These are phyloP conservation scores for Cystobasidiopsis lactophilus DNA, from an alignment of 768 basidiomycete genomes.

Conservation along the genomic window DNA sequence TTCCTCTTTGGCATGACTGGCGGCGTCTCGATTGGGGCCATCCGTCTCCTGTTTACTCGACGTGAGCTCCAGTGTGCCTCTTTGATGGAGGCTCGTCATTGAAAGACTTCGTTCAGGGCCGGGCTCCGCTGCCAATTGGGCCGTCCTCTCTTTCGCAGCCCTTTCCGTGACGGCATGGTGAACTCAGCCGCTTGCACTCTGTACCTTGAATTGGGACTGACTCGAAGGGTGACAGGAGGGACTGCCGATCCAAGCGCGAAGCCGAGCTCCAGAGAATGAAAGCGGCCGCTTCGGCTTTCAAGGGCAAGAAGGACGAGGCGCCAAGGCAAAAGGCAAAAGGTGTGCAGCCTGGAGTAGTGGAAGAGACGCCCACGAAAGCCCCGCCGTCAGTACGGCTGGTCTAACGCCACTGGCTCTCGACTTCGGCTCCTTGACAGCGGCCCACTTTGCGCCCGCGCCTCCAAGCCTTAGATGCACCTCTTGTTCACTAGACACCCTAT, in stretches of 20 bases:
- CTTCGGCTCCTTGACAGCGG: too few relatives aligned
- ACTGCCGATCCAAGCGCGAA: neutral
- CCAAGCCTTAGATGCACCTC: too few relatives aligned
- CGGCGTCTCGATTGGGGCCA: neutral
- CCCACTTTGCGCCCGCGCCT: too few relatives aligned
- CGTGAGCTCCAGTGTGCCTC: neutral
- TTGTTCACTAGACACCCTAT: too few relatives aligned
- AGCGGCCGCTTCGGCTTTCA: neutral
- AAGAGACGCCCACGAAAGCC: too few relatives aligned
- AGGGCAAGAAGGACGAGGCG: neutral
- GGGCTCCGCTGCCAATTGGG: neutral
- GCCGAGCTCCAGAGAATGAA: neutral
- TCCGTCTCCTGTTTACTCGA: neutral
- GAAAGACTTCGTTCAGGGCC: neutral
- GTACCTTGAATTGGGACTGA: too few relatives aligned
- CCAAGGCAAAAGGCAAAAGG: too few relatives aligned
- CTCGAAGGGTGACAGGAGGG: too few relatives aligned
- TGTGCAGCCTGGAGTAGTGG: too few relatives aligned
- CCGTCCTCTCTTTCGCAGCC: neutral
- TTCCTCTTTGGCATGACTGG: constrained; percentile 1
- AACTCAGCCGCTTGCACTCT: too few relatives aligned
- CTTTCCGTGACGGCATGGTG: neutral
- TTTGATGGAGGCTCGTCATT: neutral
- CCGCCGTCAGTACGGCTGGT: too few relatives aligned
- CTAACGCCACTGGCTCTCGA: too few relatives aligned